Base-by-base conservation (phyloP, 495 filamentous ascomycete species). In the Ramalina intermedia region DNA sequence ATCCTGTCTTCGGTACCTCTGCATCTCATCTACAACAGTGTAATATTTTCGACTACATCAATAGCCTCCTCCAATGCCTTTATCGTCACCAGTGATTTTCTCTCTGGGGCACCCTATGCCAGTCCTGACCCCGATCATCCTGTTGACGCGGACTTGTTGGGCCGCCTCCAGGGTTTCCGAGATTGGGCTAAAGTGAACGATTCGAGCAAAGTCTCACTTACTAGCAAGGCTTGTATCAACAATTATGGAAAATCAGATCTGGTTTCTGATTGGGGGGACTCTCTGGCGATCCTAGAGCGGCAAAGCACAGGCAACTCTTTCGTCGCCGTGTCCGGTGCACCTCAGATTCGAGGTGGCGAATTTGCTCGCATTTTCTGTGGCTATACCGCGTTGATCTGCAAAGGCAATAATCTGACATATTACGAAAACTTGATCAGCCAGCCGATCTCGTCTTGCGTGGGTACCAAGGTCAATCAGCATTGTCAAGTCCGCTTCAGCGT, bases 401-500 rank as follows among this genome's bases (percentile, higher is more conserved):
- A n/a, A 14, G 9, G n/a, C 17, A 27, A 29, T 3, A 37, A 51
- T 18, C 13, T 18, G 2, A n/a, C 46, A 13, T 11, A 42, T 17
- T 17, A 37, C 24, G 17, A 40, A 13, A 24, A 26, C 36, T 29
- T 18, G 18, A 11, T 27, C 27, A 27, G 39, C 27, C 50, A 58
- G 33, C 51, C 42, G 6, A 58, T 66, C 9, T 45, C 62, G 0
- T 65, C 71, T 46, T 76, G 72, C 54, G 58, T 72, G n/a, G 62
- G 61, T 37, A 41, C 65, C 44, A 38, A 37, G 7, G 46, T 58
- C 1, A 29, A 37, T 13, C 58, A 66, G 37, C 50, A 54, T 12
- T 76, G 74, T 56, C 58, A 62, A 46, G 49, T 78, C 26, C 60
- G 66, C 36, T 75, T 69, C 48, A 67, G 57, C 42, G 33, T 63